Evolutionary conservation across 495 filamentous ascomycete genomes (phyloP), one percentile per base, ranked within the genome.

Genomic region (Penicillium diatomitis): DNA sequence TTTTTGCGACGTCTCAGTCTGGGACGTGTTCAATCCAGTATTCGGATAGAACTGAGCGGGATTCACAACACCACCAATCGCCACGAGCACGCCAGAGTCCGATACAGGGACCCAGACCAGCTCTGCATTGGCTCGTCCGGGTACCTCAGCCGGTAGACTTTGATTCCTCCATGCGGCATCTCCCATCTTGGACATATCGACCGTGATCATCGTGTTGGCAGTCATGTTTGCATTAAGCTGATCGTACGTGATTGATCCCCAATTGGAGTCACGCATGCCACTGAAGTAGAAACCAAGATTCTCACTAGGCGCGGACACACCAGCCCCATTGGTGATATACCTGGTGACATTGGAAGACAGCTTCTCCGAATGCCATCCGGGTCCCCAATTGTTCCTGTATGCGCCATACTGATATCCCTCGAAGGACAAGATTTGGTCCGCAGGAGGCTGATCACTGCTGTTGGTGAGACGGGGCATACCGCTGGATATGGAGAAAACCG

Each of bases 201-300:
- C 64, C 0, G 74, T 71, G 49, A 87, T 80, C 30, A 89, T 61
- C 12, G 67, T 77, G 49, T 75, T 53, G 29, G 62, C 49, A 0
- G 48, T 54, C 6, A 28, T 31, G 41, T 62, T 71, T 6, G 62
- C 43, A 7, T 62, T 54, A 4, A 41, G 31, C 48, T 73, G 74
- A 5, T 43, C 32, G 10, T 56, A 50, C 41, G 67, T 73, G 50
- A 84, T 73, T 1, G 68, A 54, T 0, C 76, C 75, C 57, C 64
- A 71, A 49, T 63, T 62, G 5, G 57, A 40, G 0, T 73, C 70
- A 28, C 68, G 76, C 68, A 80, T 69, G 0, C 85, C 85, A 4
- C 79, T 76, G 54, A 89, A 85, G 55, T 87, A 85, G 68, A 82
- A 89, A 0, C 78, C 83, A 46, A 78, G 72, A 50, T 88, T 84